Evolutionary conservation across 805 yeast genomes (phyloP).

Genomic region (Lachancea kluyveri): DNA sequence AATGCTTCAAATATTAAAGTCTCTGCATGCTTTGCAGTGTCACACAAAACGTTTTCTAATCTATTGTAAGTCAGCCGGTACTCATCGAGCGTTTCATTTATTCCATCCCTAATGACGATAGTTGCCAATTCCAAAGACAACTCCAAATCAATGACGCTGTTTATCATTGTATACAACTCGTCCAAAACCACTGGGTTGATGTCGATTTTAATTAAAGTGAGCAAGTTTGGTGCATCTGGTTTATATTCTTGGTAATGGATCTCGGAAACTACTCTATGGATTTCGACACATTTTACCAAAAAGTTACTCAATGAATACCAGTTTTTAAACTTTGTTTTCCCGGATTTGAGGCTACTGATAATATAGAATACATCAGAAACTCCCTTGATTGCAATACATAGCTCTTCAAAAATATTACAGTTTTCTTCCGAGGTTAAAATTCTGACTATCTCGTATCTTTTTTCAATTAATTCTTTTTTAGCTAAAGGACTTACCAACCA

Average conservation of each 20-base stretch:
- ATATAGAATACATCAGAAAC: slow-evolving; percentile 28
- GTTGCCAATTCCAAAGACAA: slow-evolving; percentile 26
- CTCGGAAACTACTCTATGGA: slow-evolving; percentile 12
- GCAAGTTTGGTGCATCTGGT: slow-evolving; percentile 6
- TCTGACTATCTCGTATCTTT: slow-evolving; percentile 28
- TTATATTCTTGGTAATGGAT: slow-evolving; percentile 6
- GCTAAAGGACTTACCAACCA: slow-evolving; percentile 35
- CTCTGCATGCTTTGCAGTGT: slow-evolving; percentile 15
- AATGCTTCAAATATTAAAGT: slow-evolving; percentile 4
- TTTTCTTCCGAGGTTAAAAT: slow-evolving; percentile 20
- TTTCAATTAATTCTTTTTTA: slow-evolving; percentile 21
- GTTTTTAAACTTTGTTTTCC: slow-evolving; percentile 20
- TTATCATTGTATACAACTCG: slow-evolving; percentile 15
- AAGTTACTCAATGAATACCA: slow-evolving; percentile 30
- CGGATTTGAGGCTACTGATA: slow-evolving; percentile 17
- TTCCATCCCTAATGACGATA: slow-evolving; percentile 27
- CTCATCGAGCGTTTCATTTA: slow-evolving; percentile 27
- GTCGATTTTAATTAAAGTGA: slow-evolving; percentile 10
- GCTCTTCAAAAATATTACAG: slow-evolving; percentile 14
- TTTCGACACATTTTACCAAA: slow-evolving; percentile 15
- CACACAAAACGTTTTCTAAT: slow-evolving; percentile 30
- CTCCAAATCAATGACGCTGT: slow-evolving; percentile 34
- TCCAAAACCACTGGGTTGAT: slow-evolving; percentile 11
- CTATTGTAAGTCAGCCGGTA: slow-evolving; percentile 22
- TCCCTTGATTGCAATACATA: slow-evolving; percentile 18